Base-by-base conservation (phyloP, 2,329 filamentous ascomycete genomes). In the Scolecobasidium constrictum region DNA sequence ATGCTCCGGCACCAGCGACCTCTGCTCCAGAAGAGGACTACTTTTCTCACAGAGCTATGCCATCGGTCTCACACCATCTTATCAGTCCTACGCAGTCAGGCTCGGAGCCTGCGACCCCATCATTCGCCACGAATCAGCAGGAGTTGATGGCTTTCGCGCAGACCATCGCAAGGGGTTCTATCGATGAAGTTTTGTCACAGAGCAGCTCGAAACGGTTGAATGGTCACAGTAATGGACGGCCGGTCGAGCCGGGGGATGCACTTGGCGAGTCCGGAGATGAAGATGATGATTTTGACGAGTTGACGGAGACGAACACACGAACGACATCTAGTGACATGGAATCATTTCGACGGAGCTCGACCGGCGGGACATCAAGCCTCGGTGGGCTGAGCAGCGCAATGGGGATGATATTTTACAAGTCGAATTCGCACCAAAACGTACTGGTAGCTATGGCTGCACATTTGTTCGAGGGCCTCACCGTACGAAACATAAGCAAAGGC, bases 401-500 rank as follows among this genome's bases (percentile, higher is more conserved):
- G 35, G 42, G 35, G 9, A 15, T 43, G 15, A 28, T 43, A 12
- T 7, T 31, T 31, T 23, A 38, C 13, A 18, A 26, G n/a, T 19
- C 16, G n/a, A 15, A 19, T 7, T 35, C 43, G 11, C 48, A 47
- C 4, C 44, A 47, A n/a, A 54, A 54, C 37, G 44, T 45, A 4
- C 53, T 54, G 26, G 41, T 50, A 23, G 45, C 47, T 4, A 50
- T 47, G 11, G 47, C 46, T 11, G 46, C 50, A 19, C 42, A 47
- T 4, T 42, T 58, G 7, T 55, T 52, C 35, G 38, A 41, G 22
- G 56, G 55, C 7, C 49, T 53, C 17, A 56, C 49, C 2, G 21
- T 44, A 3, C 43, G 44, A 12, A 56, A 56, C 35, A 43, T 57
- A 35, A 11, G 45, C 26, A 58, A 54, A 45, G 53, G 55, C 11